Evolutionary conservation across 768 basidiomycete genomes (phyloP), one percentile per base, ranked within the genome.

Genomic region (Amanita thiersii): DNA sequence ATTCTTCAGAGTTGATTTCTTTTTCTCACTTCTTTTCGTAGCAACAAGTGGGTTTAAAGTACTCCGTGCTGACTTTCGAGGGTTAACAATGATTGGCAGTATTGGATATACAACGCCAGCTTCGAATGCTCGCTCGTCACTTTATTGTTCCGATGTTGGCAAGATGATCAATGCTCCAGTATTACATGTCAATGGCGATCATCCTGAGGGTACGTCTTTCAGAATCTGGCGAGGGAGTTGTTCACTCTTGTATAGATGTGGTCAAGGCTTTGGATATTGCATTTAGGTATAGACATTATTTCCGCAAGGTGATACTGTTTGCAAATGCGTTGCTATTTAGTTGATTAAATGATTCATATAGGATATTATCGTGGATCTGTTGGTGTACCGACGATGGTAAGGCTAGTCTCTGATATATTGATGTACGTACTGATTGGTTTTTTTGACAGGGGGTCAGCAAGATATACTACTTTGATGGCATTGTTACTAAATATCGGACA

Each of bases 41-140:
- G 79, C 47, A 81, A 82, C 57, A 80, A 79, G 78, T 79, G 46
- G 35, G 66, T 49, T 39, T 15, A 24, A n/a, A n/a, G n/a, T n/a
- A n/a, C 2, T 5, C 4, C 37, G 19, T 14, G 15, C 4, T 12
- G 30, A 7, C 17, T 8, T 32, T 26, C 10, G 28, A 4, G 32
- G 15, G 15, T 24, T 55, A 8, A 52, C 15, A 18, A 20, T 19
- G n/a, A 10, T 35, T 3, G 45, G 11, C 51, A 93, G 86, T 50
- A 88, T 94, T 44, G 91, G 91, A 17, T 94, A 93, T 51, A 93
- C 91, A 0, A 93, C 91, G 0, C 90, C 89, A 0, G 85, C 88
- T 0, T 79, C 86, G 0, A 75, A 73, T 37, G 86, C 87, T 10
- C 76, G 91, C 5, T 92, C 90, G 1, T 89, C 86, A 0, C 54